Base-by-base conservation (phyloP, 768 basidiomycete species). In the Tulasnella sp. region DNA sequence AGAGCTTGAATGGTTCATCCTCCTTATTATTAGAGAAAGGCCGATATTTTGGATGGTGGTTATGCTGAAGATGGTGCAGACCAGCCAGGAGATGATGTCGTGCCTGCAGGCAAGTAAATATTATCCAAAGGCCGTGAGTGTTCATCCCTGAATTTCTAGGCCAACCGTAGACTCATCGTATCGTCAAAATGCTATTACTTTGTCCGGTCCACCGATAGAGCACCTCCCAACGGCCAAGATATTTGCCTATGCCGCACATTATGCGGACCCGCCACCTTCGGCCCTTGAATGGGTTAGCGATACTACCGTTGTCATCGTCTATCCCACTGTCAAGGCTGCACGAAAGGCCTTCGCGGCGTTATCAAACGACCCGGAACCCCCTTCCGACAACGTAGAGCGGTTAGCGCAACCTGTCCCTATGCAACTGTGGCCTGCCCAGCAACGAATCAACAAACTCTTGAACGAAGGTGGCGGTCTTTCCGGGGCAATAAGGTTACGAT, bases 221-320 rank as follows among this genome's bases (percentile, higher is more conserved):
- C 77, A 82, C 63, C 76, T 91, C 7, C 79, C 85, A 21, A 91
- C 88, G 2, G 73, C 78, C 2, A 77, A 83, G 36, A 74, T 91
- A 52, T 90, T 90, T 65, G 86, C 83, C 0, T 91, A 90, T 63
- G 81, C 82, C 31, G 83, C 80, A 1, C 83, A 89, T 62, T 87
- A 85, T 64, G 82, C 84, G 14, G 54, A 57, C 45, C 74, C 80
- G 0, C 73, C 77, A 17, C 87, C 87, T 0, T 75, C 86, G 29
- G 87, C 77, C 6, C 71, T 91, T 6, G 88, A 91, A 70, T 91
- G 88, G 88, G 76, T 91, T 17, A 81, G 88, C 67, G 88, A 91
- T 69, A 82, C 72, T 21, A 87, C 84, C 23, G 89, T 86, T 63
- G 76, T 91, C 3, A 72, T 90, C 49, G 83, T 91, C 40, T 91